Evolutionary conservation across 805 yeast genomes (phyloP).

Genomic region (Wickerhamiella dianesei): DNA sequence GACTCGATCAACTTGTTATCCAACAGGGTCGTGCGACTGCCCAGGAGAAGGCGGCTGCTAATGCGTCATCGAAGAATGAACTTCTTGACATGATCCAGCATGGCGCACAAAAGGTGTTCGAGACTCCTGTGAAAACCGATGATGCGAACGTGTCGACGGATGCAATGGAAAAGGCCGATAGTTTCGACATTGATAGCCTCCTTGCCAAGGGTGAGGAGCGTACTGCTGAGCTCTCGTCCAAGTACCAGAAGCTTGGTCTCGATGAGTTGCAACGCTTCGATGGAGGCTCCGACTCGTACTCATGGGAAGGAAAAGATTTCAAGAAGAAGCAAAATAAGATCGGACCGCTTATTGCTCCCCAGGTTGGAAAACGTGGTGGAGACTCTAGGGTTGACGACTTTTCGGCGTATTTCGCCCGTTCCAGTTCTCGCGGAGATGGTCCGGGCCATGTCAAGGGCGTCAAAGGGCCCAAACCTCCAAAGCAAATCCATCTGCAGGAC

Average conservation of each 20-base stretch:
- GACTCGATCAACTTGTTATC: constrained; percentile 87
- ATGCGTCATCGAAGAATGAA: constrained; percentile 49
- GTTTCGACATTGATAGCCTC: constrained; percentile 64
- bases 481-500: constrained; percentile 67
- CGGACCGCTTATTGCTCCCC: constrained; percentile 22
- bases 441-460: constrained; percentile 27
- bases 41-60: constrained; percentile 28
- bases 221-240: constrained; percentile 64
- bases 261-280: constrained; percentile 90
- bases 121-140: constrained; percentile 24
- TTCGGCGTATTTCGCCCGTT: constrained; percentile 10
- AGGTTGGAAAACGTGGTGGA: constrained; percentile 16
- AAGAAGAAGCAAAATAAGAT: constrained; percentile 34
- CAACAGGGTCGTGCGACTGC: constrained; percentile 68
- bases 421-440: constrained; percentile 32
- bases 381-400: constrained; percentile 14
- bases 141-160: constrained; percentile 26
- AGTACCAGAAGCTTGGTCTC: constrained; percentile 72
- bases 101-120: constrained; percentile 86
- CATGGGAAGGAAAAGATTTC: constrained; percentile 89
- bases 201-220: constrained; percentile 68
- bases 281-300: constrained; percentile 71
- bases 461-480: constrained; percentile 71
- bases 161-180: constrained; percentile 21
- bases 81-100: constrained; percentile 90